Base-by-base conservation (phyloP, 1,139 yeast genomes). In the Geotrichum europaeum region DNA sequence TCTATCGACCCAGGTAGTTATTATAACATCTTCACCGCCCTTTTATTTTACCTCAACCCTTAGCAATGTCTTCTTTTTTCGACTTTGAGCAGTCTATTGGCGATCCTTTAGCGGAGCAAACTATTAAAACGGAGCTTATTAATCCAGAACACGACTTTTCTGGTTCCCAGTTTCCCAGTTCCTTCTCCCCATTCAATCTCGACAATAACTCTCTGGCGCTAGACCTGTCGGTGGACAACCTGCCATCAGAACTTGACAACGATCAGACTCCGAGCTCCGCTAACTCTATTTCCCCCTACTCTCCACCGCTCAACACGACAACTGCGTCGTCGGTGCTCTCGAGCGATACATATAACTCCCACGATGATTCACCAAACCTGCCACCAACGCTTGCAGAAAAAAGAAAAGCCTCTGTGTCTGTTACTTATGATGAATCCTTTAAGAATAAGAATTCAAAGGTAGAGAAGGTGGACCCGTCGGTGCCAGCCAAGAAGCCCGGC, bases 401-500 rank as follows among this genome's bases (percentile, higher is more conserved):
- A 49, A 40, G 62, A 52, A 62, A 60, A 36, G 62, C 60, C 5
- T 25, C 58, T 15, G 53, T 24, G 6, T 15, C 56, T 13, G 20
- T 51, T 5, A 20, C 40, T 15, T 15, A 4, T 10, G 49, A 30
- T 12, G 51, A 25, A 13, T 9, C 24, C 15, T 50, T 43, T n/a
- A 22, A 30, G n/a, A 45, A 54, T 32, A 51, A 28, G 18, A 53
- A 43, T 22, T 22, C 45, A 24, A 51, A 52, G 47, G 32, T 22
- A 2, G 20, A 59, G 9, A 49, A 52, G 12, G 47, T 57, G 5
- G 51, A 56, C 32, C 65, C 63, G 59, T 81, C 80, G 13, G 30
- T n/a, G 13, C 55, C 57, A 20, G 53, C n/a, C 30, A 55, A 58
- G 30, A 55, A 55, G 34, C 57, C 57, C n/a, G 57, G 57, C 20